These are phyloP conservation scores for Pseudocercospora ulei DNA, from an alignment of 2,329 filamentous ascomycete genomes.

Conservation along the genomic window DNA sequence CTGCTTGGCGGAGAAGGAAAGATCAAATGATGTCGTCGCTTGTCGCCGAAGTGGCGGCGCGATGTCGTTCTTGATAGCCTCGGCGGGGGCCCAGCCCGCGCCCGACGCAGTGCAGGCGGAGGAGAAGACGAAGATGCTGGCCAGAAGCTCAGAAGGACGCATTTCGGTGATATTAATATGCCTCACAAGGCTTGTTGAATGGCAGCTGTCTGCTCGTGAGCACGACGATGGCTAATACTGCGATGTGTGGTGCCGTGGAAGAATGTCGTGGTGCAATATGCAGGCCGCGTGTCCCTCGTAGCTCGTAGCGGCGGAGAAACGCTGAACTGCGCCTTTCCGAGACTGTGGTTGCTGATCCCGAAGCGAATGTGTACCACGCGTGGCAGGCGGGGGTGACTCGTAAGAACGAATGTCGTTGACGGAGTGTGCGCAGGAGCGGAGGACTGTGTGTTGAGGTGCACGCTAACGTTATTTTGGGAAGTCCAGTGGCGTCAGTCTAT, in stretches of 20 bases:
- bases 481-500: too few relatives aligned
- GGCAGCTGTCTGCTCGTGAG: conserved; percentile 7
- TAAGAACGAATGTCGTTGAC: conserved; percentile 6
- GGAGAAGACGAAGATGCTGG: conserved; percentile 30
- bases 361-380: conserved; percentile 1
- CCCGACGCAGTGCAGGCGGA: conserved; percentile 30
- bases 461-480: too few relatives aligned
- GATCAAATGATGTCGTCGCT: conserved; percentile 22
- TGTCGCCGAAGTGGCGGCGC: conserved; percentile 27
- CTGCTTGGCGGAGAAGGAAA: conserved; percentile 22
- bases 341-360: conserved; percentile 2
- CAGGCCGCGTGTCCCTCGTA: conserved; percentile 19
- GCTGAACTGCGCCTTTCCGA: conserved; percentile 8
- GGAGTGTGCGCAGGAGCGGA: neutral
- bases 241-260: conserved; percentile 9
- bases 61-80: conserved; percentile 27
- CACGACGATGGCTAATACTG: conserved; percentile 9
- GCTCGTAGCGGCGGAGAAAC: conserved; percentile 17
- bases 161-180: conserved; percentile 24
- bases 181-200: conserved; percentile 1
- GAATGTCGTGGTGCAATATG: conserved; percentile 12
- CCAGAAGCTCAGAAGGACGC: conserved; percentile 31
- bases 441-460: neutral
- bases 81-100: conserved; percentile 24
- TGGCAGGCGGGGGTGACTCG: neutral